Base-by-base conservation (phyloP, 2,329 filamentous ascomycete species). In the Pezicula neosporulosa region DNA sequence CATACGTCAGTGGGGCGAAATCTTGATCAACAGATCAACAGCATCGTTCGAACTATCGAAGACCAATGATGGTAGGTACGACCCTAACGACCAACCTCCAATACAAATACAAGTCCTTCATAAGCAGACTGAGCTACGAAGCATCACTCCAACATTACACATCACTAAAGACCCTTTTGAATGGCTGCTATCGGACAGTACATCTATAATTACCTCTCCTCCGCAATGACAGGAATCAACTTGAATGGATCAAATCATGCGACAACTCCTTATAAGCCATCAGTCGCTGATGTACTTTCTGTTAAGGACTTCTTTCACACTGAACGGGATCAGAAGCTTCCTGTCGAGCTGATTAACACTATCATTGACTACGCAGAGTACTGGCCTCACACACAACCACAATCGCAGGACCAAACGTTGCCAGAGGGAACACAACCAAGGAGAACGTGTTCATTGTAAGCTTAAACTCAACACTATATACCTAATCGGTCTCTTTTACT, bases 281-380 rank as follows among this genome's bases (percentile, higher is more conserved):
- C 65, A 0, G 63, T 74, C 4, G 63, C 70, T 38, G 80, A 86
- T 61, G 74, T 84, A 1, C 55, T 74, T 3, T 63, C 76, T 1
- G 72, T 76, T 10, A 78, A 77, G 48, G 60, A 70, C 12, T 72
- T 80, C 63, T 62, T 86, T 33, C 30, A 10, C n/a, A 61, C 60
- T 24, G 69, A 71, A 48, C 68, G 65, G 10, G 65, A 67, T 6
- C 30, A 33, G 7, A 63, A 63, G 2, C 66, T 86, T 1, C 82
- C 83, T 0, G 63, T 71, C 2, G 82, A 85, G 53, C 53, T 86
- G 0, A 68, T 82, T 36, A 76, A 85, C 59, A 63, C 66, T 43
- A 74, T 86, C 43, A 65, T 85, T 49, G 82, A 86, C 59, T 63
- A 70, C 27, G 83, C 81, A 49, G 81, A 85, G 65, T 86, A 85